Conservation (phyloP, 1,139 yeast genomes). For the Candida tetrigidarum region DNA sequence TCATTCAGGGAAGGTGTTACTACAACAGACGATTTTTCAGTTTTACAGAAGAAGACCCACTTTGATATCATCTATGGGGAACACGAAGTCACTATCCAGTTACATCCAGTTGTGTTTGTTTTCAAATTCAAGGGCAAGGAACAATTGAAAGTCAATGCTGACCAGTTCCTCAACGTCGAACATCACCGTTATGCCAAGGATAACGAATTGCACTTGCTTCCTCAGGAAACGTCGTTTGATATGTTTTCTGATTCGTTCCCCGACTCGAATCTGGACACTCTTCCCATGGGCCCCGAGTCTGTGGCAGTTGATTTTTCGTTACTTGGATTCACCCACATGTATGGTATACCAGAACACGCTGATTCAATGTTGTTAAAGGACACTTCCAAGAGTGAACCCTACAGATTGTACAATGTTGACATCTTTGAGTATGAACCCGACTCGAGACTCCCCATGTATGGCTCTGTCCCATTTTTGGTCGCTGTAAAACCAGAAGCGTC, state of each 20-base stretch:
- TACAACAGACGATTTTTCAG: conserved; percentile 9
- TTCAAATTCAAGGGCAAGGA: conserved; percentile 47
- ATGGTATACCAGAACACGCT: conserved; percentile 97
- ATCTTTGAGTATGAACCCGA: conserved; percentile 89
- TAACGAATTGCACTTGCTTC: conserved; percentile 43
- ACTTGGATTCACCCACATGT: conserved; percentile 62
- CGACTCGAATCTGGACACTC: conserved; percentile 60
- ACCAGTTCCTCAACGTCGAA: conserved; percentile 74
- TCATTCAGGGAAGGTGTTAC: conserved; percentile 39
- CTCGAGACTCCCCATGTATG: conserved; percentile 90
- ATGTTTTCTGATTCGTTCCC: conserved; percentile 63
- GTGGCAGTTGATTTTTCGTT: conserved; percentile 79
- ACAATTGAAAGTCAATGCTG: conserved; percentile 67
- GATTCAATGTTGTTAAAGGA: conserved; percentile 75
- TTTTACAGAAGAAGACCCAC: not conserved
- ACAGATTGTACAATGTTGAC: conserved; percentile 88
- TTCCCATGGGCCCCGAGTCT: conserved; percentile 91
- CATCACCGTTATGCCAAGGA: conserved; percentile 60
- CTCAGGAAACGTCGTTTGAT: conserved; percentile 61
- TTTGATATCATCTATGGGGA: conserved; percentile 44
- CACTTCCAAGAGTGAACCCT: conserved; percentile 67
- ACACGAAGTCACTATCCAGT: conserved; percentile 43
- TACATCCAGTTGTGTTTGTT: conserved; percentile 56
- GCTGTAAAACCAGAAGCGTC: conserved; percentile 64
- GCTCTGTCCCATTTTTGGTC: conserved; percentile 86